Percentiles rank a stretch among this genome's conserved stretches.
Conservation (phyloP, 2,329 filamentous ascomycete species). For the Bipolaris gigantea region DNA sequence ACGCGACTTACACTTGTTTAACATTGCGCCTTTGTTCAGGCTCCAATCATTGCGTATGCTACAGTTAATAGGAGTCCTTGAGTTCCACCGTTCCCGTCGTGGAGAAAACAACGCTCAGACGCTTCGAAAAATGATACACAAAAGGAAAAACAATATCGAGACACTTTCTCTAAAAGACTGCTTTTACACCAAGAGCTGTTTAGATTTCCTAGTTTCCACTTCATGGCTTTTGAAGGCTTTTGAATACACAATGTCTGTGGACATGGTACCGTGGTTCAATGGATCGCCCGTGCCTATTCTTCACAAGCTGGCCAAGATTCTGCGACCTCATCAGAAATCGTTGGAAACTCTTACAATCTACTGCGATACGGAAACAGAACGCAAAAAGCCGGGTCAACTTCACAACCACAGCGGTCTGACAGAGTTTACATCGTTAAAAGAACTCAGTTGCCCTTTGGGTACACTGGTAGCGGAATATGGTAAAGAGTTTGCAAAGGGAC, state of each 20-base stretch:
- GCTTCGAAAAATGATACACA: conserved; percentile 21
- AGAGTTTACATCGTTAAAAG: conserved; percentile 13
- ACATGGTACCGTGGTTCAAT: no score
- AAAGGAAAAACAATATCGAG: conserved; percentile 18
- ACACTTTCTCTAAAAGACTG: conserved; percentile 18
- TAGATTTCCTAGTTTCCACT: conserved; percentile 22
- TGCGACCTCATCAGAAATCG: conserved; percentile 15
- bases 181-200: conserved; percentile 11
- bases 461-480: conserved; percentile 5
- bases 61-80: conserved; percentile 13
- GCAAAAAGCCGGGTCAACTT: background rate
- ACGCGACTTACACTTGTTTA: conserved; percentile 8
- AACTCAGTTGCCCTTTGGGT: conserved; percentile 18
- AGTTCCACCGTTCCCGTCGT: background rate
- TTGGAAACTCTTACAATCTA: conserved; percentile 18
- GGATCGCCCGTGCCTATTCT: no score
- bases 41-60: conserved; percentile 26
- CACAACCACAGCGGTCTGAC: conserved; percentile 12
- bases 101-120: conserved; percentile 1
- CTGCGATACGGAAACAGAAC: conserved; percentile 1
- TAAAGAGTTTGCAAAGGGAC: conserved; percentile 10
- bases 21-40: conserved; percentile 27
- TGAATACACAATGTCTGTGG: conserved; percentile 4
- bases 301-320: conserved; percentile 1
- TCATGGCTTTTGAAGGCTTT: conserved; percentile 20